These are phyloP conservation scores for Akebia trifoliata DNA, from an alignment of 164 flowering plant genomes.

Conservation along the genomic window DNA sequence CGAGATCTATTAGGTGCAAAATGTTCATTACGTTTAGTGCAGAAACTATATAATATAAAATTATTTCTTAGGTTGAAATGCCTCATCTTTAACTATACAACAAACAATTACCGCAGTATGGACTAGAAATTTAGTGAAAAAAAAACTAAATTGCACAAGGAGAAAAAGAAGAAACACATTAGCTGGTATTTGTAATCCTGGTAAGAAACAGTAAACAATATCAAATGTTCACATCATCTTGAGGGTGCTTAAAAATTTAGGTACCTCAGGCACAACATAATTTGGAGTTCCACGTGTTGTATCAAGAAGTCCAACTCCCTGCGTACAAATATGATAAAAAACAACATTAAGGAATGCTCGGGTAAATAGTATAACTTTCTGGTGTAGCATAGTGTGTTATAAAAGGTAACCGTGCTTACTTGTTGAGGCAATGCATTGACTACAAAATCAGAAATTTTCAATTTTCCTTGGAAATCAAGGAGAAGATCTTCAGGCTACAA, in stretches of 20 bases:
- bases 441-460: conserved; percentile 98
- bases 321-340: conserved; percentile 13
- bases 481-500: conserved; percentile 96
- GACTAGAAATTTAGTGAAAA: too few relatives aligned
- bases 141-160: not conserved
- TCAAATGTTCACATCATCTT: not conserved
- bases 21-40: too few relatives aligned
- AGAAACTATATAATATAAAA: too few relatives aligned
- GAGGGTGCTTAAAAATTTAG: not conserved
- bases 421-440: conserved; percentile 82
- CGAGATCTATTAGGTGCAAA: too few relatives aligned
- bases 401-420: conserved; percentile 37
- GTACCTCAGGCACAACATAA: conserved; percentile 98
- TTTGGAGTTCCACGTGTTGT: conserved; percentile 99
- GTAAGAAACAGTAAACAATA: not conserved
- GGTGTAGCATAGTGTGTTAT: not conserved
- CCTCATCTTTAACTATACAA: too few relatives aligned
- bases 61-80: too few relatives aligned
- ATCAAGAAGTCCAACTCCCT: conserved; percentile 91
- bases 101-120: too few relatives aligned
- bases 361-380: not conserved
- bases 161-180: not conserved
- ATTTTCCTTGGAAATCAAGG: conserved; percentile 70
- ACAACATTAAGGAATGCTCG: not conserved
- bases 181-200: too few relatives aligned